A percentile compares a stretch with the other conserved stretches of the same genome.
phyloP scores from a whole-genome alignment of 2,329 filamentous ascomycete species.

The Pseudocercospora musae region DNA sequence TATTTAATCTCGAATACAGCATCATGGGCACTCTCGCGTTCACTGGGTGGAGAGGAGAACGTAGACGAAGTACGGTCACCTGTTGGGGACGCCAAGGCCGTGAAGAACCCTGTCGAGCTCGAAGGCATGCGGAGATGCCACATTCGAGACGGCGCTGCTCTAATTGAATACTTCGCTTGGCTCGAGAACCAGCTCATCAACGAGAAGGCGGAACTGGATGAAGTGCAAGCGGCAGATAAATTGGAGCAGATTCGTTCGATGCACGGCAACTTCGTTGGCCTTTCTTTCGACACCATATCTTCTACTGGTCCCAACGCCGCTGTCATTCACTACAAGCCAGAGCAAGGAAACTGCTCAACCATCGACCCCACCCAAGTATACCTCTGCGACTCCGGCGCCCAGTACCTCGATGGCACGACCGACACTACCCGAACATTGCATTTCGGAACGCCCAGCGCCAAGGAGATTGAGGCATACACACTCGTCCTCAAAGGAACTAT shows the following conservation, averaged over 20 bases:
- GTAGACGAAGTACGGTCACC: constrained; percentile 87
- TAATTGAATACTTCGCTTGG: constrained; percentile 95
- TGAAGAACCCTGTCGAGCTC: constrained; percentile 88
- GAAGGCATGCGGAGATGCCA: constrained; percentile 93
- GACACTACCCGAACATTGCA: constrained; percentile 93
- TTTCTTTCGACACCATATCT: constrained; percentile 95
- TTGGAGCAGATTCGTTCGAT: constrained; percentile 71
- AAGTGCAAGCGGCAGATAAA: constrained; percentile 89
- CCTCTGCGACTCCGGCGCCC: constrained; percentile 94
- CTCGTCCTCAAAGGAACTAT: constrained; percentile 93
- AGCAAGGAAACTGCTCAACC: constrained; percentile 72
- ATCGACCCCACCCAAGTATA: constrained; percentile 87
- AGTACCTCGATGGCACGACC: constrained; percentile 92
- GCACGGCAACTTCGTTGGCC: constrained; percentile 73
- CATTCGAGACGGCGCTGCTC: constrained; percentile 83
- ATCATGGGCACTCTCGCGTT: constrained; percentile 87
- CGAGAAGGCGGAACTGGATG: constrained; percentile 72
- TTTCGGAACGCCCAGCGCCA: constrained; percentile 77
- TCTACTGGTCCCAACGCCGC: constrained; percentile 90
- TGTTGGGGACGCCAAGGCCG: constrained; percentile 83
- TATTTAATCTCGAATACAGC: constrained; percentile 84
- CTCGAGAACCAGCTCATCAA: constrained; percentile 76
- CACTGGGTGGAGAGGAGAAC: constrained; percentile 77
- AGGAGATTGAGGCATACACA: constrained; percentile 87
- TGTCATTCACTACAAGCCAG: constrained; percentile 92